A percentile compares a stretch with the other conserved stretches of the same genome.
Conservation (phyloP, 1,284 basidiomycete species). For the Exsudoporus floridanus region DNA sequence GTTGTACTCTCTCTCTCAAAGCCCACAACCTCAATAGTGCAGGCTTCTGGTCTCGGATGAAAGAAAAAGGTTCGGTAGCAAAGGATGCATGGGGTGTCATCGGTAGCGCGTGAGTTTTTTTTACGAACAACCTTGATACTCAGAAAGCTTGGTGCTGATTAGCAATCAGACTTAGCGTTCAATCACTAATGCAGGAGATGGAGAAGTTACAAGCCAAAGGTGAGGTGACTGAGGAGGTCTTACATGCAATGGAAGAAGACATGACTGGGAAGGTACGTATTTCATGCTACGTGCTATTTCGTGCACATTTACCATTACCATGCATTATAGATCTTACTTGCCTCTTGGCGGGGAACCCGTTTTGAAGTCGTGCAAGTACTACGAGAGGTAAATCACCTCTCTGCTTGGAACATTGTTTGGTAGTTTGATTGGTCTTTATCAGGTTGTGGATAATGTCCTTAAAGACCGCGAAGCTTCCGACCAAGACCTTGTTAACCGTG, state of each 20-base stretch:
- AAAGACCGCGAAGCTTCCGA: conserved; percentile 76
- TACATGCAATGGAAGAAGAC: conserved; percentile 88
- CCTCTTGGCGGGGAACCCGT: conserved; percentile 92
- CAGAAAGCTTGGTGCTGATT: background rate
- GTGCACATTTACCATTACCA: background rate
- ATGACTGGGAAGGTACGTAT: conserved; percentile 80
- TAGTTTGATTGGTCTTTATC: conserved; percentile 4
- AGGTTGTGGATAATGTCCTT: conserved; percentile 80
- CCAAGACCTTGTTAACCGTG: conserved; percentile 70
- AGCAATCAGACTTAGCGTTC: conserved; percentile 29
- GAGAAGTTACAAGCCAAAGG: conserved; percentile 87
- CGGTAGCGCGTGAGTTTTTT: conserved; percentile 76
- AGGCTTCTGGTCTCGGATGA: conserved; percentile 91
- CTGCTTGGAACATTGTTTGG: background rate
- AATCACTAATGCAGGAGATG: conserved; percentile 75
- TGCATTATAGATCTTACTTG: conserved; percentile 73
- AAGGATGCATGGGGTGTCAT: conserved; percentile 95
- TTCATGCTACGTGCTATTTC: background rate
- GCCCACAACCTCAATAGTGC: conserved; percentile 51
- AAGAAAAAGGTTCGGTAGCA: conserved; percentile 90
- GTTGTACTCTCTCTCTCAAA: conserved; percentile 24
- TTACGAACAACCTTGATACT: conserved; percentile 26
- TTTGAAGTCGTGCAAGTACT: conserved; percentile 89
- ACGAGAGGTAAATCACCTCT: conserved; percentile 51
- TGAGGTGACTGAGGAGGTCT: conserved; percentile 79